phyloP scores from a whole-genome alignment of 768 basidiomycete species.

The Termitomyces heimii region DNA sequence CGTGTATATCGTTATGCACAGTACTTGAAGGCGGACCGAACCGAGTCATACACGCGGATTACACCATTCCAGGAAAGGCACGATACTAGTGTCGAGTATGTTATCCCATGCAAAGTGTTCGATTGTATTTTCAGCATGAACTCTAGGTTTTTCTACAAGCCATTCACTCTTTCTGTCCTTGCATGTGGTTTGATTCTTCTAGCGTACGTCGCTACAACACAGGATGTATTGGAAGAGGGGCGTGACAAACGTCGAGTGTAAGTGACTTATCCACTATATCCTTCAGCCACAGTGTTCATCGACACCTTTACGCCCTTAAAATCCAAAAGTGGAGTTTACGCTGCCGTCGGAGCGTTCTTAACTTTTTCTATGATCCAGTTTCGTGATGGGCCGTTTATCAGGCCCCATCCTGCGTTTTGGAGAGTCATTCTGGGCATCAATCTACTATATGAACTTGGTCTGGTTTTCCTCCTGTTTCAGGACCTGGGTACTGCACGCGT shows the following conservation, averaged over 20 bases:
- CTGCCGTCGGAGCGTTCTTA: slow-evolving; percentile 68
- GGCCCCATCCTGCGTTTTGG: slow-evolving; percentile 88
- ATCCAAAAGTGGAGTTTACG: slow-evolving; percentile 66
- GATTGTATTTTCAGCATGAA: slow-evolving; percentile 9
- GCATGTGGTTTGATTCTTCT: slow-evolving; percentile 59
- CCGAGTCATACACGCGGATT: slow-evolving; percentile 79
- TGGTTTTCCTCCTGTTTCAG: slow-evolving; percentile 85
- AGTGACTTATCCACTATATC: slow-evolving; percentile 21
- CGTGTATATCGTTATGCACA: slow-evolving; percentile 14
- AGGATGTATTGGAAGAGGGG: slow-evolving; percentile 82
- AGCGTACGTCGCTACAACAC: slow-evolving; percentile 78
- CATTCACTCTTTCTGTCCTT: slow-evolving; percentile 72
- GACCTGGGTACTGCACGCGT: slow-evolving; percentile 69
- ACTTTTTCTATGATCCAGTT: slow-evolving; percentile 85
- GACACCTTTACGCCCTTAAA: slow-evolving; percentile 2
- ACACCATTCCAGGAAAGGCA: slow-evolving; percentile 78
- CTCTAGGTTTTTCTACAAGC: slow-evolving; percentile 79
- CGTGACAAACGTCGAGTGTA: slow-evolving; percentile 77
- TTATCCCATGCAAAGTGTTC: slow-evolving; percentile 8
- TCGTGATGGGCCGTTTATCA: slow-evolving; percentile 83
- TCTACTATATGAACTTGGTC: slow-evolving; percentile 72
- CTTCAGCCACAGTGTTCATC: not conserved
- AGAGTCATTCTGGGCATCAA: slow-evolving; percentile 74
- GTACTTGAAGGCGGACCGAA: slow-evolving; percentile 63
- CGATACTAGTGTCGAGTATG: slow-evolving; percentile 81